Conservation (phyloP, 129 eudicot species). For the Arctium lappa region DNA sequence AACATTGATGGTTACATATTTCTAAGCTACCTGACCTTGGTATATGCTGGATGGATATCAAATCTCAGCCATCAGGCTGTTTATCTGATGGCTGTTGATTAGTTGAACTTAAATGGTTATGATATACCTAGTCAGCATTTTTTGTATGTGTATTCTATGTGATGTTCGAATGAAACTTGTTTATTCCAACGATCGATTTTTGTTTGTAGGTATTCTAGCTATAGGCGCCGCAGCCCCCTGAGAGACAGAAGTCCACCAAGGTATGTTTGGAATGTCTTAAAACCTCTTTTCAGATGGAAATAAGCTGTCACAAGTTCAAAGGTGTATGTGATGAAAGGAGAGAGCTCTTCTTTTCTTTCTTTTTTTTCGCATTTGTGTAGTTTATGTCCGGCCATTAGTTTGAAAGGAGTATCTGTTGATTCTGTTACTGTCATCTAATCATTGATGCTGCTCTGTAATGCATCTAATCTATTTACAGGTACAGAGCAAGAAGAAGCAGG, state of each 20-base stretch:
- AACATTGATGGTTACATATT: too few relatives aligned
- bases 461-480: conserved; percentile 38
- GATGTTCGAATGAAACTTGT: neutral
- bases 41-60: neutral
- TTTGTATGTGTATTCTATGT: neutral
- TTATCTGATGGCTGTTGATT: neutral
- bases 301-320: neutral
- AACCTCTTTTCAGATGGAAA: neutral
- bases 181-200: neutral
- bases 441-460: neutral
- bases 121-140: neutral
- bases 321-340: neutral
- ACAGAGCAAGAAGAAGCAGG: conserved; percentile 88
- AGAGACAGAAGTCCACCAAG: conserved; percentile 93
- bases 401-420: neutral
- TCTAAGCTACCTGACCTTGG: too few relatives aligned
- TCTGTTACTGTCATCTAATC: neutral
- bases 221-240: conserved; percentile 90
- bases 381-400: neutral
- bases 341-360: too few relatives aligned
- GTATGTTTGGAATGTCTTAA: conserved; percentile 29
- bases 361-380: too few relatives aligned
- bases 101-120: neutral
- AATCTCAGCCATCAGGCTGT: neutral
- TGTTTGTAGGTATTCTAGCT: conserved; percentile 58